Percentiles rank a stretch among this genome's conserved stretches.
Conservation (phyloP, 352 stramenopile species). For the Phytophthora megakarya region DNA sequence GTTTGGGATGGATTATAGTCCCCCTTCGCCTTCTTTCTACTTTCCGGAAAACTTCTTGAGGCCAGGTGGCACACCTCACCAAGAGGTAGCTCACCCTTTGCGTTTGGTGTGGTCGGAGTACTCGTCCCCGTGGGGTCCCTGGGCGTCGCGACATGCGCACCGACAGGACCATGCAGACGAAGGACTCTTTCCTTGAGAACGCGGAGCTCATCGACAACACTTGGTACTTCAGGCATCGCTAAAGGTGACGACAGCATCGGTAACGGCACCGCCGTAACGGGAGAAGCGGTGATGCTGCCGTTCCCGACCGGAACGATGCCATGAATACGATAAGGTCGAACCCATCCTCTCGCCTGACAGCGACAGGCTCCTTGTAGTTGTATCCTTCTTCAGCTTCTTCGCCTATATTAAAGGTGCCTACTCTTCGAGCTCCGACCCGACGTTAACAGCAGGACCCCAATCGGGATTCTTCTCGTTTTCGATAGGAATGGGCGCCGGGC, state of each 20-base stretch:
- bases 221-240: background rate
- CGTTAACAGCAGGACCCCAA: background rate
- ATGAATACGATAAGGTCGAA: slow-evolving; percentile 13
- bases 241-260: too few species aligned
- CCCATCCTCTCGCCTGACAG: too few species aligned
- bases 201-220: background rate
- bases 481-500: too few species aligned
- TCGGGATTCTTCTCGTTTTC: background rate
- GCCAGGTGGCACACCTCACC: background rate
- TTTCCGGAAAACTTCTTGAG: slow-evolving; percentile 2
- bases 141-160: too few species aligned
- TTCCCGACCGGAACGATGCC: slow-evolving; percentile 6
- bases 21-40: slow-evolving; percentile 3
- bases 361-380: background rate
- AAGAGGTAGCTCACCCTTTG: background rate
- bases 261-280: too few species aligned
- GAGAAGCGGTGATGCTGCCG: background rate
- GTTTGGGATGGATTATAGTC: slow-evolving; percentile 14
- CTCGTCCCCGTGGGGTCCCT: too few species aligned
- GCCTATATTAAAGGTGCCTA: background rate
- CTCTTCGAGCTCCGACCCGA: background rate
- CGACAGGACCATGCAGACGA: background rate
- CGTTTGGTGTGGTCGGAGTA: background rate
- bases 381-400: slow-evolving; percentile 7
- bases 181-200: background rate